Base-by-base conservation (phyloP, 768 basidiomycete species). In the Cubamyces sp. region DNA sequence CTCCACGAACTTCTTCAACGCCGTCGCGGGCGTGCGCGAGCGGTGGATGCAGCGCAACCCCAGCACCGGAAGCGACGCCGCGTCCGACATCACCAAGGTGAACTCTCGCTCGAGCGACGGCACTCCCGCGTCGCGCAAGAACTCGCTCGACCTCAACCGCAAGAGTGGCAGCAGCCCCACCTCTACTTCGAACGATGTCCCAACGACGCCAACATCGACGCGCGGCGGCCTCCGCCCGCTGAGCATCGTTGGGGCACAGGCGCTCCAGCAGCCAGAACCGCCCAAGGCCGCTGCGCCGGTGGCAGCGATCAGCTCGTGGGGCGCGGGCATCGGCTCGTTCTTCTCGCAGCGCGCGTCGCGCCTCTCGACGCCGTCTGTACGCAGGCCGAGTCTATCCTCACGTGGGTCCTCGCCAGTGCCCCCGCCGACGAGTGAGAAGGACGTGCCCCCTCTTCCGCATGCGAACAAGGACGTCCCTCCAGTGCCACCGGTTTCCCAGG, bases 11-110 rank as follows among this genome's bases (percentile, higher is more conserved):
- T 87, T 97, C 66, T 88, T 96, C 77, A 94, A 90, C 68, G 94
- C 94, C 0, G 87, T 97, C 7, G 93, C 95, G 70, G 93, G 93
- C 41, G 91, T 96, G 12, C 82, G 87, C 40, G 94, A 85, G 30
- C 81, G 91, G 39, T 91, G 90, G 87, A 73, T 79, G 68, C 77
- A 79, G 56, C 78, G 81, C 28, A 69, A 52, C 26, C 49, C 64
- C 3, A 64, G 61, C 51, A 39, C 58, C 3, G 47, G 60, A 18
- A 66, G 65, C 49, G 49, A 49, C 45, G 7, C 54, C 9, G 15
- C 51, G 53, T 59, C 61, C n/a, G 67, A 67, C 16, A 28, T 68
- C 26, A 53, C 56, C 26, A 68, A 64, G 40, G 50, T 54, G 9
- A 54, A 66, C 25, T 64, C 65, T 1, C 56, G 51, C 16, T 34